Percentiles rank a stretch among this genome's conserved stretches.
Conservation (phyloP, 805 yeast species). For the Yarrowia divulgata region DNA sequence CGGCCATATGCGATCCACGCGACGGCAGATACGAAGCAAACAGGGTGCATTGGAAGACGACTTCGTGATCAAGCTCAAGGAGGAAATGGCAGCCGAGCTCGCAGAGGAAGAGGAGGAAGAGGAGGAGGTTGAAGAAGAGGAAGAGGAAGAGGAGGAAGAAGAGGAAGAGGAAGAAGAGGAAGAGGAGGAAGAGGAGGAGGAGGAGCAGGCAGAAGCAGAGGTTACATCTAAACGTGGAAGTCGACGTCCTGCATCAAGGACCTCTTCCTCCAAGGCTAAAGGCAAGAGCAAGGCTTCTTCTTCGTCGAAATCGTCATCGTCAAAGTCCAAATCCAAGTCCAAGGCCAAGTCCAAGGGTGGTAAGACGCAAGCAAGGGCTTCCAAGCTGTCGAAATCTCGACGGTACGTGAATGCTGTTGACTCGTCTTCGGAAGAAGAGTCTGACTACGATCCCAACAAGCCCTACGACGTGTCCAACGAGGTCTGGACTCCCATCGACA, state of each 20-base stretch:
- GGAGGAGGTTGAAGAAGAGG: slow-evolving; percentile 14
- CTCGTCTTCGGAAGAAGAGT: slow-evolving; percentile 33
- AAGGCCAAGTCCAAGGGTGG: slow-evolving; percentile 1
- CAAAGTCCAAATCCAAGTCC: background rate
- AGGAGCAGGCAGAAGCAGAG: slow-evolving; percentile 1
- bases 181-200: slow-evolving; percentile 33
- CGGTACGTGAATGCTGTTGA: slow-evolving; percentile 32
- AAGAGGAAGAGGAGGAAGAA: slow-evolving; percentile 13
- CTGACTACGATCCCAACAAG: slow-evolving; percentile 26
- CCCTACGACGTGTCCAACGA: slow-evolving; percentile 32
- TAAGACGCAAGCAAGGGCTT: slow-evolving; percentile 3
- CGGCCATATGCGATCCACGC: slow-evolving; percentile 48
- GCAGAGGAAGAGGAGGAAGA: slow-evolving; percentile 29
- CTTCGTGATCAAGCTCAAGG: slow-evolving; percentile 45
- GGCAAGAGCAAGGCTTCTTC: background rate
- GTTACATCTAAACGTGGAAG: background rate
- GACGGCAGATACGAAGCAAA: slow-evolving; percentile 44
- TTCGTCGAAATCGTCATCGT: background rate
- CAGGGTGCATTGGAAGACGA: slow-evolving; percentile 40
- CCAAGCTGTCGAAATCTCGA: slow-evolving; percentile 20
- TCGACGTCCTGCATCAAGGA: background rate
- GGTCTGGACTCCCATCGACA: slow-evolving; percentile 24
- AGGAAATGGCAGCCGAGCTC: slow-evolving; percentile 44
- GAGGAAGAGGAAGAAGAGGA: slow-evolving; percentile 37
- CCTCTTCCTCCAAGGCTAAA: background rate